Evolutionary conservation across 2,329 filamentous ascomycete genomes (phyloP).

Genomic region (Aspergillus sp.): DNA sequence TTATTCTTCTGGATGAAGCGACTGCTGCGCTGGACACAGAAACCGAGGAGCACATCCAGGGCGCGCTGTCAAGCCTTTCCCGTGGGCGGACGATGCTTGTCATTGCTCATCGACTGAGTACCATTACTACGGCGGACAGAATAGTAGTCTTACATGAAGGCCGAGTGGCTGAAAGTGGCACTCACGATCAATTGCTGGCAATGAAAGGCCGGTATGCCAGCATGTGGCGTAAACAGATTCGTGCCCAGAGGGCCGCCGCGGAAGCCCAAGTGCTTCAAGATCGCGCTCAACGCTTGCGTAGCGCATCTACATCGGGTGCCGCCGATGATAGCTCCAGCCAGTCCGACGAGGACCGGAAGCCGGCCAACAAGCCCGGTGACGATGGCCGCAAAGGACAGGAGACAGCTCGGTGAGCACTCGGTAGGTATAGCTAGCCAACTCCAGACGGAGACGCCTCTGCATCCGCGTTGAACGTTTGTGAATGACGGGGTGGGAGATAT

Average conservation of each 20-base stretch:
- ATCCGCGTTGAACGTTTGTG: neutral
- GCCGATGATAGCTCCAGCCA: conserved; percentile 52
- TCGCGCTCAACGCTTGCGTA: conserved; percentile 46
- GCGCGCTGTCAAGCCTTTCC: conserved; percentile 77
- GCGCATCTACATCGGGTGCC: conserved; percentile 39
- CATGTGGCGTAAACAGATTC: conserved; percentile 89
- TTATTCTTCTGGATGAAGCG: conserved; percentile 91
- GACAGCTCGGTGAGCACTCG: neutral
- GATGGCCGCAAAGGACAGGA: conserved; percentile 12
- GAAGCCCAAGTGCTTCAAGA: conserved; percentile 55
- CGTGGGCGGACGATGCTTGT: conserved; percentile 89
- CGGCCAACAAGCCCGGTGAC: conserved; percentile 57
- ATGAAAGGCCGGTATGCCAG: conserved; percentile 73
- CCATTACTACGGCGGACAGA: conserved; percentile 82
- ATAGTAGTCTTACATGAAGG: conserved; percentile 78
- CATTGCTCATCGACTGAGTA: conserved; percentile 87
- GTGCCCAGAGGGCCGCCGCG: conserved; percentile 69
- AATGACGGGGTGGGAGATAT: conserved; percentile 14
- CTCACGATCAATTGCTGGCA: conserved; percentile 73
- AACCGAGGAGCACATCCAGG: conserved; percentile 90
- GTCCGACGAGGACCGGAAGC: conserved; percentile 50
- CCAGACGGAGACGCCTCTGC: neutral
- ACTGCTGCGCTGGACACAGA: conserved; percentile 89
- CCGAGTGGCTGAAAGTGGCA: conserved; percentile 75
- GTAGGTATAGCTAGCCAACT: conserved; percentile 35